Base-by-base conservation (phyloP, 2,329 filamentous ascomycete species). In the Ascosphaera pollenicola region DNA sequence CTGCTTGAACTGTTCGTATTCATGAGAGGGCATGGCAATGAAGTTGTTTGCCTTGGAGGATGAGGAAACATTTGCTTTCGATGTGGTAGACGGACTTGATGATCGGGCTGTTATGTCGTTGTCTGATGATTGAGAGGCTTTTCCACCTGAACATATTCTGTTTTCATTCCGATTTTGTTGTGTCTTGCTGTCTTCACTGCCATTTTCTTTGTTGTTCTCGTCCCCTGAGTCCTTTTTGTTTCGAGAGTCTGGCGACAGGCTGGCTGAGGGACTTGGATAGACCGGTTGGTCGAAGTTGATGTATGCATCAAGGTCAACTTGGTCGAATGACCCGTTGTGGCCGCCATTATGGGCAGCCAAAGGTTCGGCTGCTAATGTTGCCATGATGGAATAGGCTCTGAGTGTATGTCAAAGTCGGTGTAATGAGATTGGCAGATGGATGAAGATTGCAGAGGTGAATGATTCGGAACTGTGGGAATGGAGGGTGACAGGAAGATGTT, bases 1-100 rank as follows among this genome's bases (percentile, higher is more conserved):
- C 56, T 98, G 89, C 62, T 83, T 81, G 64, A 94, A 91, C 53
- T 82, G 75, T 51, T 84, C 81, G 65, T 95, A 95, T 60, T 92
- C 82, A 62, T 94, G 85, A 35, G 32, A 15, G 13, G 32, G 32
- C 32, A 35, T 18, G 32, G 36, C 21, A 15, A 37, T 28, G 21
- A 37, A 28, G n/a, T 37, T 37, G 16, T 18, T 35, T 15, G n/a
- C 5, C 54, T 41, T 59, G 56, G 44, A 49, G 51, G 32, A 49
- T 56, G 16, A 54, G 51, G 42, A 58, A 56, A 37, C 49, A 50
- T 41, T 51, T 53, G 45, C 52, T 54, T 35, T 51, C 49, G 41
- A 48, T 47, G 44, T 13, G 17, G n/a, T 18, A 35, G n/a, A 18
- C 8, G 17, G 32, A 13, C n/a, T 16, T 13, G n/a, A 18, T 35